A percentile compares a stretch with the other conserved stretches of the same genome.
Evolutionary conservation across 768 basidiomycete species (phyloP).

Genomic region (Cubamyces lactineus): DNA sequence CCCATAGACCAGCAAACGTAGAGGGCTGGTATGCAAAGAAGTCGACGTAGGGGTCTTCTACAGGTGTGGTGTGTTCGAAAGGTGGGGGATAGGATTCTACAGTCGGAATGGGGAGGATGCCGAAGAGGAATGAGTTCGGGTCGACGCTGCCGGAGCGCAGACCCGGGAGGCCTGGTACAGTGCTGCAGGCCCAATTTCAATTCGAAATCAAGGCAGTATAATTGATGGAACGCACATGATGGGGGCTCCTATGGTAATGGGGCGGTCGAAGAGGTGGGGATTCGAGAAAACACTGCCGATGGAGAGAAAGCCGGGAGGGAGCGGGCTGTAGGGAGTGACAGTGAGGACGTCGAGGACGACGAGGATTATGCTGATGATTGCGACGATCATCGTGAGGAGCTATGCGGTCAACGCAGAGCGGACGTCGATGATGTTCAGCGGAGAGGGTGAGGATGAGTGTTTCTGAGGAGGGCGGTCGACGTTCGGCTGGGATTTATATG

Average conservation of each 20-base stretch:
- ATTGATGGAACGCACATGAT: not conserved
- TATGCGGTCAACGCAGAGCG: not conserved
- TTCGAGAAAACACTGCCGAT: not conserved
- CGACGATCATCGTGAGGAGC: not conserved
- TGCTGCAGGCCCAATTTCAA: too few species aligned
- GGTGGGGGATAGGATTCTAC: too few species aligned
- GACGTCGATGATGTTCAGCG: not conserved
- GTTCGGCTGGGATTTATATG: not conserved
- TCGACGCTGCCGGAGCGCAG: too few species aligned
- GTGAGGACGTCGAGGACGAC: not conserved
- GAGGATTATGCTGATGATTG: conserved; percentile 5
- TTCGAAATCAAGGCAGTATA: not conserved
- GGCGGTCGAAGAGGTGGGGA: not conserved
- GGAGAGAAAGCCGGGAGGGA: not conserved
- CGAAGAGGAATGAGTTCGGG: too few species aligned
- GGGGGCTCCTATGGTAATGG: not conserved
- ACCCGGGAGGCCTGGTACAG: too few species aligned
- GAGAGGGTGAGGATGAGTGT: not conserved
- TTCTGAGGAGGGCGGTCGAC: not conserved
- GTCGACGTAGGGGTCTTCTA: too few species aligned
- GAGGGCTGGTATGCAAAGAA: too few species aligned
- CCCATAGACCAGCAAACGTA: too few species aligned
- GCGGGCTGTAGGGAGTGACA: not conserved
- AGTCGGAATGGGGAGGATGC: too few species aligned
- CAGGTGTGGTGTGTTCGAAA: too few species aligned